phyloP scores from a whole-genome alignment of 164 flowering plant species.

The Vitis rupestris region DNA sequence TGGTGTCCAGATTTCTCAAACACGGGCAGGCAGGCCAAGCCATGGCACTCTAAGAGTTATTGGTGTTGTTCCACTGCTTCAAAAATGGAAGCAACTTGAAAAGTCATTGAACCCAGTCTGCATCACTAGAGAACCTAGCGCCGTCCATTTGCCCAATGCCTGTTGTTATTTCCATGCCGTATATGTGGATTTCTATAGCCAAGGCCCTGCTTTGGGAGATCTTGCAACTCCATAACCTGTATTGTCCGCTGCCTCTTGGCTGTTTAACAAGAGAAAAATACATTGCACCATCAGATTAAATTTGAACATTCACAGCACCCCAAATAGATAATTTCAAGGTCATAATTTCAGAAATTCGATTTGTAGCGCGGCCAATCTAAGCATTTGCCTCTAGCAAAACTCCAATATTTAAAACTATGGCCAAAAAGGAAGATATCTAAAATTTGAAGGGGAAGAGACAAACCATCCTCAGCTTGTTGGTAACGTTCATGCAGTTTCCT shows the following conservation, averaged over 20 bases:
- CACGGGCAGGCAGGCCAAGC: too few relatives aligned
- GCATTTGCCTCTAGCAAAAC: neutral
- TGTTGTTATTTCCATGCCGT: constrained; percentile 52
- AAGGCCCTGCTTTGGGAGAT: constrained; percentile 66
- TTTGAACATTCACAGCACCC: neutral
- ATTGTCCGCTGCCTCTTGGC: constrained; percentile 83
- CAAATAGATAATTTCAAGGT: too few relatives aligned
- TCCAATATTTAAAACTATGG: neutral
- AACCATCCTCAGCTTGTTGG: constrained; percentile 81
- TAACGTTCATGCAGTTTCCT: constrained; percentile 76
- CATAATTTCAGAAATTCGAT: too few relatives aligned
- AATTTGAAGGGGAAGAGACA: neutral
- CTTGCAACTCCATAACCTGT: constrained; percentile 78
- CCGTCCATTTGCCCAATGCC: constrained; percentile 55
- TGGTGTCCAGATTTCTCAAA: too few relatives aligned
- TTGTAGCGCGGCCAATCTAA: too few relatives aligned
- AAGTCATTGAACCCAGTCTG: neutral
- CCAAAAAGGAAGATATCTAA: neutral
- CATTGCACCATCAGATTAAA: neutral
- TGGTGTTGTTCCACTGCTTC: constrained; percentile 5
- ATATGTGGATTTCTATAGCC: constrained; percentile 36
- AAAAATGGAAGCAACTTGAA: constrained; percentile 12
- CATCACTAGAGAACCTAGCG: constrained; percentile 21
- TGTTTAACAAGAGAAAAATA: constrained; percentile 26
- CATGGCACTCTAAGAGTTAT: neutral